Evolutionary conservation across 1,139 yeast species (phyloP).

Genomic region (Nakaseomyces delphensis): DNA sequence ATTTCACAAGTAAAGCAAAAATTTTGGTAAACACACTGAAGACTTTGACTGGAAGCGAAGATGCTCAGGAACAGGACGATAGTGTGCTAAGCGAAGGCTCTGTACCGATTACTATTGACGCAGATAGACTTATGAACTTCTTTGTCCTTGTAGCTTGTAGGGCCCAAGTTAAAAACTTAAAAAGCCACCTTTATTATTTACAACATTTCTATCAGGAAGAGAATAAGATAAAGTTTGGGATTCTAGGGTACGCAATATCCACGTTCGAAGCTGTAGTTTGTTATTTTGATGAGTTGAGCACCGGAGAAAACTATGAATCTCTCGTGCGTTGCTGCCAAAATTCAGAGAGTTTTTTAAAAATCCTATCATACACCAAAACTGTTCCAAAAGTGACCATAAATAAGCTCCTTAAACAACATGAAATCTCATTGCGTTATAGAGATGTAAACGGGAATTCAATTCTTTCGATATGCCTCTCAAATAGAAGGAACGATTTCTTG

Average conservation of each 20-base stretch:
- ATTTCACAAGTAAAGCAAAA: slow-evolving; percentile 46
- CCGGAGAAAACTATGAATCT: slow-evolving; percentile 8
- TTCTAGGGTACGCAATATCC: slow-evolving; percentile 55
- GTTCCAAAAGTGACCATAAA: slow-evolving; percentile 31
- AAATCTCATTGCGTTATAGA: slow-evolving; percentile 35
- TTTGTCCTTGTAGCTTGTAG: slow-evolving; percentile 64
- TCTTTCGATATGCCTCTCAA: slow-evolving; percentile 44
- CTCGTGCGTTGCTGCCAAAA: slow-evolving; percentile 9
- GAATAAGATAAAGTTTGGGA: slow-evolving; percentile 39
- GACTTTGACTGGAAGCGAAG: slow-evolving; percentile 35
- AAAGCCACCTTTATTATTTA: slow-evolving; percentile 58
- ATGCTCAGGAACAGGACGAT: slow-evolving; percentile 1
- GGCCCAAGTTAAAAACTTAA: slow-evolving; percentile 49
- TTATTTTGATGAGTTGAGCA: slow-evolving; percentile 34
- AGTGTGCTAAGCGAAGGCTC: neutral
- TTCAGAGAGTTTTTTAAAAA: slow-evolving; percentile 5
- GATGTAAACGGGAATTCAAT: slow-evolving; percentile 62
- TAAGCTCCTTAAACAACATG: slow-evolving; percentile 7
- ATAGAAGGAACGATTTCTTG: slow-evolving; percentile 40
- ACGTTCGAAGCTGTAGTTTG: slow-evolving; percentile 75
- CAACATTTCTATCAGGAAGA: slow-evolving; percentile 50
- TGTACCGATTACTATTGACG: slow-evolving; percentile 45
- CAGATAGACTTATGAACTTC: slow-evolving; percentile 71
- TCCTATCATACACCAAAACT: slow-evolving; percentile 14
- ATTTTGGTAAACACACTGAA: slow-evolving; percentile 48